Evolutionary conservation across 805 yeast genomes (phyloP).

Genomic region (Jamesozyma hellenica): DNA sequence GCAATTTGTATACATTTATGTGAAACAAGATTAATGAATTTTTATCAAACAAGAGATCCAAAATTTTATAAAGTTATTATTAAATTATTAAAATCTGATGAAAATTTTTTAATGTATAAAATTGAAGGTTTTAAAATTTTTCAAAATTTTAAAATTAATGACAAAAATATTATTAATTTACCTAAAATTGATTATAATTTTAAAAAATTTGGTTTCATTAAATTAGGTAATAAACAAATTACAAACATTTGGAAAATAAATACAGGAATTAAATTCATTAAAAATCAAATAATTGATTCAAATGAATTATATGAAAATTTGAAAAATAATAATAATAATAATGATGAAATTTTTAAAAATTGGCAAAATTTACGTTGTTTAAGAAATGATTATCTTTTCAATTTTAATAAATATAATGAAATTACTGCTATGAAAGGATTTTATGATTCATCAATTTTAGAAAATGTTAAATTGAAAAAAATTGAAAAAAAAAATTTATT

Average conservation of each 20-base stretch:
- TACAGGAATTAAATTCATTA: conserved; percentile 32
- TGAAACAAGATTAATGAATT: conserved; percentile 13
- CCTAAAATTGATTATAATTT: conserved; percentile 12
- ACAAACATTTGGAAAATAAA: conserved; percentile 31
- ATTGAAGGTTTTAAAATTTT: conserved; percentile 20
- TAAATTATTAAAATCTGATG: conserved; percentile 10
- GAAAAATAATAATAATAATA: conserved; percentile 5
- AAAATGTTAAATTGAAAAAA: conserved; percentile 9
- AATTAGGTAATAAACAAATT: conserved; percentile 26
- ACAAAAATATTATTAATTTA: background rate
- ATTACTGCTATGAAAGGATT: conserved; percentile 32
- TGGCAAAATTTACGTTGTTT: conserved; percentile 39
- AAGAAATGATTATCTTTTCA: conserved; percentile 30
- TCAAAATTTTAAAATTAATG: conserved; percentile 8
- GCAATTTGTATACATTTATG: conserved; percentile 10
- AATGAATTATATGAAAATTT: conserved; percentile 13
- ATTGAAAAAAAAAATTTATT: conserved; percentile 5
- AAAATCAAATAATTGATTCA: conserved; percentile 16
- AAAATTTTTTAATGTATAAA: conserved; percentile 11
- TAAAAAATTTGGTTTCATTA: conserved; percentile 25
- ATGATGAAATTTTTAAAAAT: conserved; percentile 20
- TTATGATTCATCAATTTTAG: conserved; percentile 23
- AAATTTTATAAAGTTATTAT: conserved; percentile 11
- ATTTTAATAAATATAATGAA: conserved; percentile 31
- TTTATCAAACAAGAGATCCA: conserved; percentile 20